Conservation (phyloP, 169 alveolate species). For the Plasmodium gaboni region DNA sequence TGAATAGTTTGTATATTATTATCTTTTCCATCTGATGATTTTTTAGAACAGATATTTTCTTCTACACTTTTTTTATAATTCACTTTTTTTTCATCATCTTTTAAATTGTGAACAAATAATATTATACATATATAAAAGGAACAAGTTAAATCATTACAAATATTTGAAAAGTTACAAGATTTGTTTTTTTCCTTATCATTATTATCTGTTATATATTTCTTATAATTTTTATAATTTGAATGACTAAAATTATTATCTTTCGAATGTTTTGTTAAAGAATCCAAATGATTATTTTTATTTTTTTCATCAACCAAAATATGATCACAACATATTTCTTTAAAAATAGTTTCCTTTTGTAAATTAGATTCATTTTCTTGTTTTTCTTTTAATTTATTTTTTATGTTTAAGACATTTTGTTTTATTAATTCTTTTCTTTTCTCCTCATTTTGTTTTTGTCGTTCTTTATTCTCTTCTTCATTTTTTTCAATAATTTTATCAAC, state of each 20-base stretch:
- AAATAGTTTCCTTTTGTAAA: background rate
- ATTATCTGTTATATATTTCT: background rate
- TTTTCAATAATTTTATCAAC: conserved; percentile 53
- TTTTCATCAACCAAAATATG: background rate
- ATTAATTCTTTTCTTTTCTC: conserved; percentile 37
- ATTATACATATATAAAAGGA: conserved; percentile 17
- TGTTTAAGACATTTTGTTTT: conserved; percentile 37
- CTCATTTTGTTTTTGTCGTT: conserved; percentile 27
- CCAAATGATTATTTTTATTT: background rate
- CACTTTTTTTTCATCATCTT: background rate
- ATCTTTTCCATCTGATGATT: background rate
- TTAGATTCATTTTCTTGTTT: background rate
- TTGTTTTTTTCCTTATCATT: background rate
- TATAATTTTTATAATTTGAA: background rate
- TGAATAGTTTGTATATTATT: no score
- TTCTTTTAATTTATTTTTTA: conserved; percentile 33
- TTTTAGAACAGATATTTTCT: background rate
- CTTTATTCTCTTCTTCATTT: conserved; percentile 48
- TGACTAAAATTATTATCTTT: background rate
- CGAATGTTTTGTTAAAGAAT: background rate
- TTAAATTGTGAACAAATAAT: conserved; percentile 8
- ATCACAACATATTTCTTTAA: conserved; percentile 15
- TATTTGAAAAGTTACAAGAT: background rate
- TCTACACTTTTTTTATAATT: background rate
- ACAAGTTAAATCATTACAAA: conserved; percentile 9